Percentiles rank a stretch among this genome's conserved stretches.
These are phyloP conservation scores for Aspergillus alliaceus DNA, from an alignment of 2,329 filamentous ascomycete species.

Conservation along the genomic window DNA sequence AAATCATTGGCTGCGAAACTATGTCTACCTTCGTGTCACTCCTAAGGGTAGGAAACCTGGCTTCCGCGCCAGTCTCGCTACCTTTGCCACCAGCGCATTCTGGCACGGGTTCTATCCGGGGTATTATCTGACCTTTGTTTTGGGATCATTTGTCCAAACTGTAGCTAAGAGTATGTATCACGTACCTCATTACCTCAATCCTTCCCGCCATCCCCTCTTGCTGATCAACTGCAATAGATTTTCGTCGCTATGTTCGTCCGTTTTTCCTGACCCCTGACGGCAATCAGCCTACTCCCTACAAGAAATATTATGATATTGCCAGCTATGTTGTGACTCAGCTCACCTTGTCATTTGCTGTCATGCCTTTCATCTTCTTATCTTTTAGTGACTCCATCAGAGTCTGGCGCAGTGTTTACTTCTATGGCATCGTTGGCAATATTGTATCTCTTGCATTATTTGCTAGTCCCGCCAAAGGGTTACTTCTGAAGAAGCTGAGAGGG, in stretches of 20 bases:
- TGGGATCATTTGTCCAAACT: constrained; percentile 89
- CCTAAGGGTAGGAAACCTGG: constrained; percentile 94
- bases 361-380: constrained; percentile 81
- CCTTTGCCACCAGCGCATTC: constrained; percentile 89
- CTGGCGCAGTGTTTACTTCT: constrained; percentile 90
- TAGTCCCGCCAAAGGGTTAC: constrained; percentile 67
- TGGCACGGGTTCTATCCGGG: constrained; percentile 99
- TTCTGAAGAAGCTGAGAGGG: constrained; percentile 61
- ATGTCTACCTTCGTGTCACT: constrained; percentile 91
- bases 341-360: constrained; percentile 78
- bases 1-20: constrained; percentile 94
- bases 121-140: constrained; percentile 87
- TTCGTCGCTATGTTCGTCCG: constrained; percentile 82
- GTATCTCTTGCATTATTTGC: constrained; percentile 72
- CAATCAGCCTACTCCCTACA: constrained; percentile 65
- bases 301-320: constrained; percentile 81
- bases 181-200: too few species aligned
- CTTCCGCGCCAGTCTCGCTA: constrained; percentile 90
- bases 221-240: constrained; percentile 58
- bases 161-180: constrained; percentile 79
- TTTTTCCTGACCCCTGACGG: constrained; percentile 86
- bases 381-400: constrained; percentile 69
- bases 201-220: constrained; percentile 7
- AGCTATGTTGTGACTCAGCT: constrained; percentile 76
- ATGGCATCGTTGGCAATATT: constrained; percentile 68